Evolutionary conservation across 805 yeast species (phyloP), one percentile per base, ranked within the genome.

Genomic region (Barnettozyma sp.): DNA sequence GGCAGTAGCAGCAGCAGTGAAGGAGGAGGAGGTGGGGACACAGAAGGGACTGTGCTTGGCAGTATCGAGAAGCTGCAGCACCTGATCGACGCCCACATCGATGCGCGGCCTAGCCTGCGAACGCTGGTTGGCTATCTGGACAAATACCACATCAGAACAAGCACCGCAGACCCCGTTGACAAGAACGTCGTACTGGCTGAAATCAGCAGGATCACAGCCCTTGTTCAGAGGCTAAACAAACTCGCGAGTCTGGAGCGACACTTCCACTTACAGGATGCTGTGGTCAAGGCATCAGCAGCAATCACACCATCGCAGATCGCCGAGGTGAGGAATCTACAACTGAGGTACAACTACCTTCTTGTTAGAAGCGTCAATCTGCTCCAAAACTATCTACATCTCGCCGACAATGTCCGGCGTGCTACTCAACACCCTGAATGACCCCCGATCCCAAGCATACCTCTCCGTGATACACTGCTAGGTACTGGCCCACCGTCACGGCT

Each of bases 401-500:
- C 38, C 20, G 44, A 40, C 2, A 48, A 48, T 26, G 46, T 48
- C 24, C 42, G n/a, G n/a, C n/a, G n/a, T n/a, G n/a, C 29, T 22
- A 36, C n/a, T 49, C 54, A 1, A 34, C 49, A 12, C 30, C 46
- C 6, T 40, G 38, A 7, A 68, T 71, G 19, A 54, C 45, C 2
- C 82, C 82, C 14, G 75, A 65, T 0, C 95, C 97, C 9, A 88
- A 49, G 0, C 90, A 78, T 36, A 73, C 59, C 31, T 77, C 78
- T 2, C 70, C 73, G 26, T 70, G 59, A 55, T 88, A 92, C 6
- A 90, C 53, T 1, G 83, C 94, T 13, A 86, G 59, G 45, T 73
- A 78, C 55, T 90, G 98, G 0, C 97, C 98, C 0, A 88, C 84
- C 0, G 96, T 88, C 52, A 92, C 73, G 0, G 95, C 96, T 33